These are phyloP conservation scores for Pseudozyma thailandica DNA, from an alignment of 1,284 basidiomycete genomes.

Conservation along the genomic window DNA sequence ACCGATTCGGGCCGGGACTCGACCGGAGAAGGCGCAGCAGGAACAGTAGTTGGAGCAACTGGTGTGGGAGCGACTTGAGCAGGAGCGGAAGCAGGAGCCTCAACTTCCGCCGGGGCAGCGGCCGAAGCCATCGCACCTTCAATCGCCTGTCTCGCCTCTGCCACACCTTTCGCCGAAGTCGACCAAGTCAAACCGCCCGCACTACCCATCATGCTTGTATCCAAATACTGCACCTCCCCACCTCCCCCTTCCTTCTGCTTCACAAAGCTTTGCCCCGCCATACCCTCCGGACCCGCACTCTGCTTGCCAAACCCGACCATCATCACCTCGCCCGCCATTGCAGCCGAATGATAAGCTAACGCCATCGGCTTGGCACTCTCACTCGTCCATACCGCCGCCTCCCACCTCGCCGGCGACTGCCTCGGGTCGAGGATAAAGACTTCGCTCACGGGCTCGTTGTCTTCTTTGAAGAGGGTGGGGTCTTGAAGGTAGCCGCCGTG, in stretches of 20 bases:
- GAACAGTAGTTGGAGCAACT: background rate
- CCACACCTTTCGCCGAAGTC: constrained; percentile 16
- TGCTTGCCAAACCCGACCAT: constrained; percentile 64
- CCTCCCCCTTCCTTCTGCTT: background rate
- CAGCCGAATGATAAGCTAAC: constrained; percentile 66
- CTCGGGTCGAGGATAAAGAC: constrained; percentile 56
- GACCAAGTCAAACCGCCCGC: constrained; percentile 43
- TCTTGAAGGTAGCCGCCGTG: constrained; percentile 64
- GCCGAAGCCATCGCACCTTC: constrained; percentile 5
- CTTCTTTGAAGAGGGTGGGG: constrained; percentile 13
- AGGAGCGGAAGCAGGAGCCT: background rate
- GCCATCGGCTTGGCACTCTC: constrained; percentile 39
- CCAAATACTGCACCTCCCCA: constrained; percentile 19
- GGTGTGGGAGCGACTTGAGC: background rate
- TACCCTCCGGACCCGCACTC: constrained; percentile 4
- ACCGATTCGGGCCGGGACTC: constrained; percentile 16
- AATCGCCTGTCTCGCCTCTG: constrained; percentile 28
- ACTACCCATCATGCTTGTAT: constrained; percentile 20
- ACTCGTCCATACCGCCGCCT: constrained; percentile 22
- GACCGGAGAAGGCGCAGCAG: background rate
- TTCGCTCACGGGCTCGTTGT: constrained; percentile 51
- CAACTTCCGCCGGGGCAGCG: constrained; percentile 1
- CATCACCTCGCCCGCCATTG: constrained; percentile 57
- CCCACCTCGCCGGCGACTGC: constrained; percentile 53
- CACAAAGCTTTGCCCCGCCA: constrained; percentile 20